These are phyloP conservation scores for Ganoderma resinaceum DNA, from an alignment of 1,284 basidiomycete genomes.

Conservation along the genomic window DNA sequence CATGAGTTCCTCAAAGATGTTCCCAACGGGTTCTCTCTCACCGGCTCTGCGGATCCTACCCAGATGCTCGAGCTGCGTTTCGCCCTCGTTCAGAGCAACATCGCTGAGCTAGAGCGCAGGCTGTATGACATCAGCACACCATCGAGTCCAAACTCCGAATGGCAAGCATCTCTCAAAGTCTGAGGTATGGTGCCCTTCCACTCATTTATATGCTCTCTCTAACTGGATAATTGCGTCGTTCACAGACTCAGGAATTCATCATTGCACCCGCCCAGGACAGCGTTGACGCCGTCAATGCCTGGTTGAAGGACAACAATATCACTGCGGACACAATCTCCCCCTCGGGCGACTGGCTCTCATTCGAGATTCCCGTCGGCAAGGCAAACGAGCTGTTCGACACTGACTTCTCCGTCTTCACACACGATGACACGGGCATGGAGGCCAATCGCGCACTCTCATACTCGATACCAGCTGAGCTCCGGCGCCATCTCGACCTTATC, in stretches of 20 bases:
- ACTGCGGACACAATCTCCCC: constrained; percentile 40
- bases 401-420: constrained; percentile 48
- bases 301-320: constrained; percentile 46
- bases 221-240: not conserved
- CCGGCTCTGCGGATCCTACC: constrained; percentile 36
- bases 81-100: constrained; percentile 43
- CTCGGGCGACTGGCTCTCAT: constrained; percentile 49
- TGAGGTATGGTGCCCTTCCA: constrained; percentile 36
- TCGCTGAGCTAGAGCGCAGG: constrained; percentile 45
- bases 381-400: constrained; percentile 48
- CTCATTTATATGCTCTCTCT: too few relatives aligned
- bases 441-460: constrained; percentile 49
- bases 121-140: constrained; percentile 46
- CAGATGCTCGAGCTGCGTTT: constrained; percentile 41
- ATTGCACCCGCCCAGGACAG: constrained; percentile 46
- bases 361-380: constrained; percentile 47
- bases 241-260: constrained; percentile 47
- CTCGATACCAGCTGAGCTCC: constrained; percentile 47
- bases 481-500: constrained; percentile 47
- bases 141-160: constrained; percentile 40
- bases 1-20: constrained; percentile 38
- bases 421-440: constrained; percentile 41
- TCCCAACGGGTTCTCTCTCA: constrained; percentile 40
- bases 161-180: constrained; percentile 43
- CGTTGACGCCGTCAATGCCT: constrained; percentile 44